These are phyloP conservation scores for Xylaria palmicola DNA, from an alignment of 495 filamentous ascomycete species.

Conservation along the genomic window DNA sequence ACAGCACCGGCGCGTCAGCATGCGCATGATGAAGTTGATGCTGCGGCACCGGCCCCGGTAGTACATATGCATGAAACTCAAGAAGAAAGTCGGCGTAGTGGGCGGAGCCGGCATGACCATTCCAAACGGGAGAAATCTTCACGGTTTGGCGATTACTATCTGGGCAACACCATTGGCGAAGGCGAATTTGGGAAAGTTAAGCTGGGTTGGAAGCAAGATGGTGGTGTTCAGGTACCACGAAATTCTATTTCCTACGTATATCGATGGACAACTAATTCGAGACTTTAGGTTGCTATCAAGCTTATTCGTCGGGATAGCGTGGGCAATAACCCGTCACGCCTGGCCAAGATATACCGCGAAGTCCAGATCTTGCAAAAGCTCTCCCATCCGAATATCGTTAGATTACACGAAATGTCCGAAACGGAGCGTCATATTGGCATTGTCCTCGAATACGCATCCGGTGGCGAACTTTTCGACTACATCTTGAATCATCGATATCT, in stretches of 20 bases:
- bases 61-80: slow-evolving; percentile 53
- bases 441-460: slow-evolving; percentile 96
- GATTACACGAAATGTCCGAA: slow-evolving; percentile 96
- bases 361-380: slow-evolving; percentile 85
- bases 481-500: slow-evolving; percentile 95
- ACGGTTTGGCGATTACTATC: slow-evolving; percentile 89
- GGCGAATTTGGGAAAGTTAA: slow-evolving; percentile 99
- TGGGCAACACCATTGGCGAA: slow-evolving; percentile 96
- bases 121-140: slow-evolving; percentile 67
- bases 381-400: slow-evolving; percentile 94
- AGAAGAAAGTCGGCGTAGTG: slow-evolving; percentile 59
- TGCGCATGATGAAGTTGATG: slow-evolving; percentile 45
- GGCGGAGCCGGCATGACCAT: slow-evolving; percentile 79
- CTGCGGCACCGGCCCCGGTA: slow-evolving; percentile 54
- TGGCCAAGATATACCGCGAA: slow-evolving; percentile 97
- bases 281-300: slow-evolving; percentile 85
- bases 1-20: slow-evolving; percentile 20
- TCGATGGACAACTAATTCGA: slow-evolving; percentile 9
- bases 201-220: slow-evolving; percentile 97
- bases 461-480: slow-evolving; percentile 96
- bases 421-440: slow-evolving; percentile 96
- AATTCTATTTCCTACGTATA: background rate
- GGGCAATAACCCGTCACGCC: slow-evolving; percentile 77
- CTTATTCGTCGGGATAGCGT: slow-evolving; percentile 89
- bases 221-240: slow-evolving; percentile 69